phyloP scores from a whole-genome alignment of 768 basidiomycete genomes.

The Mycena pura region DNA sequence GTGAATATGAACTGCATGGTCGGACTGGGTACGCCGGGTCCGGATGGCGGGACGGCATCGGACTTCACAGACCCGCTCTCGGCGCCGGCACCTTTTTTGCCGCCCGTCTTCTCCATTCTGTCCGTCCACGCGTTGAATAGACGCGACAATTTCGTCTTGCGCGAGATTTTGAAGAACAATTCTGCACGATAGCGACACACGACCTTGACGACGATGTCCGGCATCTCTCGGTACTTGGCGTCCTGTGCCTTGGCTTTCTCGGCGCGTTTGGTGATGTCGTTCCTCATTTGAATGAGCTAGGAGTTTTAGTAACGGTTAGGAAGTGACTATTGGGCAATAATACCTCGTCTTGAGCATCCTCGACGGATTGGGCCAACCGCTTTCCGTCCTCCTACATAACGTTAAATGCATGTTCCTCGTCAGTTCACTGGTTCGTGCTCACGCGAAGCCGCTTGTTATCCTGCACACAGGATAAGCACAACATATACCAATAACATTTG shows the following conservation, averaged over 20 bases:
- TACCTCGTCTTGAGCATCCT: conserved; percentile 88
- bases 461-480: conserved; percentile 43
- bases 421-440: conserved; percentile 36
- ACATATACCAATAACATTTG: not conserved
- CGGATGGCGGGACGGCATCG: conserved; percentile 54
- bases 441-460: conserved; percentile 91
- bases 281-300: conserved; percentile 82
- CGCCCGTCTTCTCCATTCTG: conserved; percentile 72
- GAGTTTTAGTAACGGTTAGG: conserved; percentile 9
- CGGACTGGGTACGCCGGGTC: conserved; percentile 44
- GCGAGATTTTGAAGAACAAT: conserved; percentile 91
- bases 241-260: conserved; percentile 83
- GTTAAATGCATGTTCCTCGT: conserved; percentile 26
- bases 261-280: conserved; percentile 78
- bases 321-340: not conserved
- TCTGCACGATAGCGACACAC: conserved; percentile 89
- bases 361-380: conserved; percentile 78
- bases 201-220: conserved; percentile 91
- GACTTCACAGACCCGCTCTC: conserved; percentile 58
- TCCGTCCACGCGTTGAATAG: conserved; percentile 90
- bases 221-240: conserved; percentile 82
- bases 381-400: conserved; percentile 80
- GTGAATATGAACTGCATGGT: conserved; percentile 86
- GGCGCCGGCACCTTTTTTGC: conserved; percentile 50
- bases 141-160: conserved; percentile 85